Conservation (phyloP, 768 basidiomycete species). For the Tylopilus balloui region DNA sequence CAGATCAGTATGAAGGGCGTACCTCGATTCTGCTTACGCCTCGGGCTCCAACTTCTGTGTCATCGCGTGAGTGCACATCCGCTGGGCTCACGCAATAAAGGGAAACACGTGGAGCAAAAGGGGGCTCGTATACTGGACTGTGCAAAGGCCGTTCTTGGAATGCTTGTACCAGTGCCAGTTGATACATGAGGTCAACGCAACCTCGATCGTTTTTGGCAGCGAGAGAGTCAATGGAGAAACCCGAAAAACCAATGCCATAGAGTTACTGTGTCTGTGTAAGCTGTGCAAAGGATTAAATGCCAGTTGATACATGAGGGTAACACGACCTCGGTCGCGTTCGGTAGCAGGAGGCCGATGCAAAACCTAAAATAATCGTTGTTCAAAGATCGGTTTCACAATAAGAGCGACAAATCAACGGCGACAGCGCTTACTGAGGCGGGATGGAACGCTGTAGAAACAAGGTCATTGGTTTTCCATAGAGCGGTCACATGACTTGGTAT, state of each 20-base stretch:
- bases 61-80: conserved; percentile 13
- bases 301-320: background rate
- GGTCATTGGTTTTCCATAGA: background rate
- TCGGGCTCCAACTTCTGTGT: conserved; percentile 12
- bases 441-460: too few relatives aligned
- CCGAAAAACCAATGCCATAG: too few relatives aligned
- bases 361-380: background rate
- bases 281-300: too few relatives aligned
- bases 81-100: background rate
- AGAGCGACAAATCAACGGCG: background rate
- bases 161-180: background rate
- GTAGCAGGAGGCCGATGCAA: background rate
- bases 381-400: background rate
- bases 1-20: conserved; percentile 4
- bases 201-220: background rate
- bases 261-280: too few relatives aligned
- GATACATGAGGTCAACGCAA: background rate
- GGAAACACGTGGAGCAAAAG: conserved; percentile 1
- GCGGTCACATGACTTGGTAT: conserved; percentile 23
- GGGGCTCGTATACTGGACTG: background rate
- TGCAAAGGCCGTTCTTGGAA: background rate
- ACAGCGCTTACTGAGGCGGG: background rate
- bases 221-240: too few relatives aligned
- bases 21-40: conserved; percentile 12
- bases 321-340: background rate